Evolutionary conservation across 2,329 filamentous ascomycete genomes (phyloP).

Genomic region (Aureobasidium uvarum): DNA sequence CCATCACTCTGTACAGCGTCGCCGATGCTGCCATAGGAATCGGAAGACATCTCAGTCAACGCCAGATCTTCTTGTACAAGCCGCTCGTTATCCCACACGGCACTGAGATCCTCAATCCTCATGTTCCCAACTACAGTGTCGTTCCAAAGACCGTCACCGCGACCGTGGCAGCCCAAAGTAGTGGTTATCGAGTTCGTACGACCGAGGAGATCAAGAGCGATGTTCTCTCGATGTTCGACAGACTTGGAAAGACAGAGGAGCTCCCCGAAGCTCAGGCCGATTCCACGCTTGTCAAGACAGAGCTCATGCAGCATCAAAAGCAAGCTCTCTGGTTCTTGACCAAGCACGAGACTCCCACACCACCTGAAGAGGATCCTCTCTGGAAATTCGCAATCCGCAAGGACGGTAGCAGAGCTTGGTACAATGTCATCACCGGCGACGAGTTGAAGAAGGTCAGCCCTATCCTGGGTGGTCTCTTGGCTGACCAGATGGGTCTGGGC

Average conservation of each 20-base stretch:
- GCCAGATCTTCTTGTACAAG: slow-evolving; percentile 64
- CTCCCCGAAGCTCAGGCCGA: slow-evolving; percentile 71
- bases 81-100: slow-evolving; percentile 64
- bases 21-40: slow-evolving; percentile 63
- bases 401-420: slow-evolving; percentile 63
- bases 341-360: slow-evolving; percentile 64
- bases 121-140: slow-evolving; percentile 50
- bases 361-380: slow-evolving; percentile 46
- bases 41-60: slow-evolving; percentile 65
- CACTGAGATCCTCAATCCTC: slow-evolving; percentile 73
- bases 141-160: slow-evolving; percentile 19
- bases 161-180: not conserved
- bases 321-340: slow-evolving; percentile 87
- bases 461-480: slow-evolving; percentile 49
- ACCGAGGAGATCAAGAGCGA: slow-evolving; percentile 84
- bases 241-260: slow-evolving; percentile 70
- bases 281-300: slow-evolving; percentile 58
- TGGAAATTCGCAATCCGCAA: slow-evolving; percentile 65
- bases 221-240: slow-evolving; percentile 84
- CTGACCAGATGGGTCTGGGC: slow-evolving; percentile 54
- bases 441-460: slow-evolving; percentile 43
- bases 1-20: slow-evolving; percentile 77
- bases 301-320: slow-evolving; percentile 80
- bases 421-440: slow-evolving; percentile 82
- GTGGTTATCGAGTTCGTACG: slow-evolving; percentile 55